Percentiles rank a stretch among this genome's conserved stretches.
phyloP scores from a whole-genome alignment of 345 rosid genomes.

The Bretschneidera sinensis region DNA sequence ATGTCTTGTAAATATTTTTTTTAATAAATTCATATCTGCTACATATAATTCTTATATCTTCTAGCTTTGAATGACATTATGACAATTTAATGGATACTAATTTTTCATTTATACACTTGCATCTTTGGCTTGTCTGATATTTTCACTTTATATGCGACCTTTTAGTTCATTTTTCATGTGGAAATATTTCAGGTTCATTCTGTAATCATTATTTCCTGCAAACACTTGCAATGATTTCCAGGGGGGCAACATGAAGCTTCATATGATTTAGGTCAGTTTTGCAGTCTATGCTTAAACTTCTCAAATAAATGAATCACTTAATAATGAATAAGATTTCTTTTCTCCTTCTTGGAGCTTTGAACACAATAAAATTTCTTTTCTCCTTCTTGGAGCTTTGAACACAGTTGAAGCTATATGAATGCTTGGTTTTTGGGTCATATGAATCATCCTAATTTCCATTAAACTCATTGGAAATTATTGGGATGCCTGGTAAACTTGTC shows the following conservation, averaged over 20 bases:
- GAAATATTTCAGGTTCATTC: constrained; percentile 57
- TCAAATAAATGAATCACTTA: not conserved
- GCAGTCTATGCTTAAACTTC: not conserved
- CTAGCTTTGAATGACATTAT: too few relatives aligned
- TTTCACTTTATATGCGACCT: not conserved
- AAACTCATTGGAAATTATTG: too few relatives aligned
- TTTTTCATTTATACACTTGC: not conserved
- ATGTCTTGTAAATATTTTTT: not conserved
- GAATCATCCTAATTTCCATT: too few relatives aligned
- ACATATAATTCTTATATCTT: not conserved
- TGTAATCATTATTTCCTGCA: constrained; percentile 89
- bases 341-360: too few relatives aligned
- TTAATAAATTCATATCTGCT: not conserved
- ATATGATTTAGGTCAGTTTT: constrained; percentile 48
- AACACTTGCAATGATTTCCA: constrained; percentile 63
- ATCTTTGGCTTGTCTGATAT: not conserved
- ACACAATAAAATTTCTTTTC: too few relatives aligned
- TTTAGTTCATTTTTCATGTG: constrained; percentile 3
- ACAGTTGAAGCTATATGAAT: too few relatives aligned
- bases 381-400: too few relatives aligned
- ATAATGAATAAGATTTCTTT: too few relatives aligned
- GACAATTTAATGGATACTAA: too few relatives aligned
- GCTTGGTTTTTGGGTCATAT: too few relatives aligned
- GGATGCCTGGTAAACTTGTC: too few relatives aligned
- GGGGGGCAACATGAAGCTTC: constrained; percentile 74